Evolutionary conservation across 2,329 filamentous ascomycete species (phyloP).

Genomic region (Grosmannia huntii): DNA sequence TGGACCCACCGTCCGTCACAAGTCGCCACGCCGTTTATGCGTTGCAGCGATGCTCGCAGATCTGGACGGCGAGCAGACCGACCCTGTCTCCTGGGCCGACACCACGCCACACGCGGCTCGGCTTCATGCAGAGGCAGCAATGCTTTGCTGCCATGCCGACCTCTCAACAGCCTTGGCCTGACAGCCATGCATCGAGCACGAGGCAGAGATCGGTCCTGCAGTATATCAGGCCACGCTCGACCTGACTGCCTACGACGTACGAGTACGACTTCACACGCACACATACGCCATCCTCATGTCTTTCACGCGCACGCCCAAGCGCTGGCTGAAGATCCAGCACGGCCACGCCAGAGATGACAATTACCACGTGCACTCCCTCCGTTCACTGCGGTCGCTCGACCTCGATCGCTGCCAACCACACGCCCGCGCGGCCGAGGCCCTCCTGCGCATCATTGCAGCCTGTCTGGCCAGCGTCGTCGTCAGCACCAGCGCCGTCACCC

Average conservation of each 20-base stretch:
- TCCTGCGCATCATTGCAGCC: conserved; percentile 6
- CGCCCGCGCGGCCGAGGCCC: not conserved
- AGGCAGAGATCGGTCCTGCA: not conserved
- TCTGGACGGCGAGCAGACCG: not conserved
- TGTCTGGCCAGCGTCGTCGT: conserved; percentile 6
- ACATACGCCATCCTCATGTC: not conserved
- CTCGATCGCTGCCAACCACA: not conserved
- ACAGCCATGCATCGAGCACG: not conserved
- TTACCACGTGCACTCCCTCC: not conserved
- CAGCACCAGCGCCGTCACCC: conserved; percentile 4
- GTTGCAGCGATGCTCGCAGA: not conserved
- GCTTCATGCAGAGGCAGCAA: not conserved
- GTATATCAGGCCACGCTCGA: not conserved
- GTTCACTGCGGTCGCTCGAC: not conserved
- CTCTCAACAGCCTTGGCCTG: no score
- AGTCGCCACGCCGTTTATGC: conserved; percentile 8
- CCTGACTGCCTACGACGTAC: not conserved
- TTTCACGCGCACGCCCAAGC: not conserved
- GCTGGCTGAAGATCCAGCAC: conserved; percentile 5
- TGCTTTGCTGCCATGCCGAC: no score
- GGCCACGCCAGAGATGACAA: not conserved
- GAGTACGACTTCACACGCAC: not conserved
- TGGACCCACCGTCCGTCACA: conserved; percentile 2
- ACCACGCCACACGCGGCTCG: not conserved
- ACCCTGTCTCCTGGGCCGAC: not conserved